A percentile compares a stretch with the other conserved stretches of the same genome.
phyloP scores from a whole-genome alignment of 2,329 filamentous ascomycete genomes.

The Colletotrichum siamense region DNA sequence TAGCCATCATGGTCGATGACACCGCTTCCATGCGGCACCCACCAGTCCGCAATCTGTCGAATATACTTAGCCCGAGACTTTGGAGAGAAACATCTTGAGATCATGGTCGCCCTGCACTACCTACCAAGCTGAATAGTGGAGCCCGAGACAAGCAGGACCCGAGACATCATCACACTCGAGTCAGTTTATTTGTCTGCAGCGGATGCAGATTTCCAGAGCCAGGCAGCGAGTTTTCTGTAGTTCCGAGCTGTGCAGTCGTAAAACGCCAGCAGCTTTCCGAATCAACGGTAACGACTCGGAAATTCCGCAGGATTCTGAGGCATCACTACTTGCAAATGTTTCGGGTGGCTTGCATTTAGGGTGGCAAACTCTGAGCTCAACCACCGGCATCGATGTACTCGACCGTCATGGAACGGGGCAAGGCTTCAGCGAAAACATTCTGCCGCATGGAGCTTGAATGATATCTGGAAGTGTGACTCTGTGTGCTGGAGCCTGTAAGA shows the following conservation, averaged over 20 bases:
- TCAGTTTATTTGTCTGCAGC: neutral
- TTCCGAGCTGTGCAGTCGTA: neutral
- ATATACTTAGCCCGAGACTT: neutral
- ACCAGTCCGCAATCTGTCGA: neutral
- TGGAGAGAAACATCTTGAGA: neutral
- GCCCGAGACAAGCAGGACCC: neutral
- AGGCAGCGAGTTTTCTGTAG: neutral
- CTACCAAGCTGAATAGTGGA: neutral
- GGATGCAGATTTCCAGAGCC: neutral
- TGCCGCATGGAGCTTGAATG: neutral
- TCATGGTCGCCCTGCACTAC: neutral
- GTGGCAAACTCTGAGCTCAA: neutral
- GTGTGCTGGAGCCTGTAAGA: neutral
- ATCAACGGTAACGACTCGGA: neutral
- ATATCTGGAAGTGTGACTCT: neutral
- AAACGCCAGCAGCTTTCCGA: neutral
- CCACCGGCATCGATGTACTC: neutral
- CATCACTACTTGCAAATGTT: fast-evolving
- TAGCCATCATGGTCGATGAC: neutral
- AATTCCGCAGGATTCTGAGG: neutral
- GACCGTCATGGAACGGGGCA: neutral
- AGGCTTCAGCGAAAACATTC: neutral
- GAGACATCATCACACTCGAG: neutral
- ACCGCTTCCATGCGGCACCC: neutral
- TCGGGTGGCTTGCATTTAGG: neutral